Conservation (phyloP, 352 stramenopile genomes). For the Phytophthora cactorum region DNA sequence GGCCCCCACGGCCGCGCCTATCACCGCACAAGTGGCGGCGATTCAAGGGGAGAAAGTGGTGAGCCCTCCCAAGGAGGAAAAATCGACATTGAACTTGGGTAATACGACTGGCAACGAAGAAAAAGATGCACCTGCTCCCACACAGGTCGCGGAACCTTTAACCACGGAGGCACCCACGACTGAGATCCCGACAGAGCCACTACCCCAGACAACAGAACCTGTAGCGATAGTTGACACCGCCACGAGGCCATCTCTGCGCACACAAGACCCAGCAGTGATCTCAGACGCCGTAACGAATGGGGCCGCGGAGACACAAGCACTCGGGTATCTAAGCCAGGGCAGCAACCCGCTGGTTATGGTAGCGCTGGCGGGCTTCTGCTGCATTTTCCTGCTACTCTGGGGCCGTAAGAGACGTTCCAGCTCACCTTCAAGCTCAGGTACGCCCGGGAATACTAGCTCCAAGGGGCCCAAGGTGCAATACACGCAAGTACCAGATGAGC, state of each 20-base stretch:
- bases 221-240: slow-evolving; percentile 15
- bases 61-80: slow-evolving; percentile 2
- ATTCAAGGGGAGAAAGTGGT: background rate
- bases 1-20: background rate
- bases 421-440: slow-evolving; percentile 17
- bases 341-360: slow-evolving; percentile 51
- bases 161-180: slow-evolving; percentile 5
- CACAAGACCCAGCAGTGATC: slow-evolving; percentile 27
- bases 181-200: background rate
- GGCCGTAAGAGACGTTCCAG: slow-evolving; percentile 51
- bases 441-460: slow-evolving; percentile 6
- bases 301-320: slow-evolving; percentile 5
- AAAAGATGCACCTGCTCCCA: slow-evolving; percentile 9
- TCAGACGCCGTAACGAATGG: slow-evolving; percentile 28
- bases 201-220: slow-evolving; percentile 11
- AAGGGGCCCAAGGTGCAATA: slow-evolving; percentile 61
- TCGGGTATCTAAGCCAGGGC: slow-evolving; percentile 44
- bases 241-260: slow-evolving; percentile 45
- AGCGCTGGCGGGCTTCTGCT: slow-evolving; percentile 53
- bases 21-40: background rate
- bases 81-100: slow-evolving; percentile 5
- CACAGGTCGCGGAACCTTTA: background rate
- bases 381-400: slow-evolving; percentile 64
- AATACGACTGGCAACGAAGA: slow-evolving; percentile 10
- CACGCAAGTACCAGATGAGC: slow-evolving; percentile 62